Conservation (phyloP, 1,139 yeast genomes). For the Blastobotrys elegans region DNA sequence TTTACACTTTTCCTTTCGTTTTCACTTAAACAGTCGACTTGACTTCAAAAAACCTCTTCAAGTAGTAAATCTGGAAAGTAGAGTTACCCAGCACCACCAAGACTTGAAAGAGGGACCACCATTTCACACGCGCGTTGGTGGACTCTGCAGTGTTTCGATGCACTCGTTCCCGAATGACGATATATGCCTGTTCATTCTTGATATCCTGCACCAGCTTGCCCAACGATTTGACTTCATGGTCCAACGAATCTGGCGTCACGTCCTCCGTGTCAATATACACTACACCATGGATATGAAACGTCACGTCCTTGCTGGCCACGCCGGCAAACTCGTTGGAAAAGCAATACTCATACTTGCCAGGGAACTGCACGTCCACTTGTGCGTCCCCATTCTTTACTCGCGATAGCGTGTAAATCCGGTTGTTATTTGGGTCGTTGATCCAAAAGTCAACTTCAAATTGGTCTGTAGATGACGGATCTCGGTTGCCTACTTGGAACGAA, state of each 20-base stretch:
- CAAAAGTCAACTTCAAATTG: constrained; percentile 74
- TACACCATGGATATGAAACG: constrained; percentile 93
- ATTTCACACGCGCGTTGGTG: constrained; percentile 92
- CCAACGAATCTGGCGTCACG: constrained; percentile 76
- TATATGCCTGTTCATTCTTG: constrained; percentile 80
- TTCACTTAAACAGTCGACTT: constrained; percentile 79
- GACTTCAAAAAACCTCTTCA: constrained; percentile 93
- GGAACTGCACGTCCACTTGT: constrained; percentile 53
- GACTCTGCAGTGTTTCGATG: constrained; percentile 99
- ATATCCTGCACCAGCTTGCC: constrained; percentile 77
- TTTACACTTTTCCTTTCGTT: too few relatives aligned
- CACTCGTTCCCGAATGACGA: constrained; percentile 92
- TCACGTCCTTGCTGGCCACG: constrained; percentile 78
- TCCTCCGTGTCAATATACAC: constrained; percentile 82
- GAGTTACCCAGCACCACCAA: constrained; percentile 82
- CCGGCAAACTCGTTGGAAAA: constrained; percentile 80
- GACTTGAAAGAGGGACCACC: constrained; percentile 95
- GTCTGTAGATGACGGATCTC: constrained; percentile 72
- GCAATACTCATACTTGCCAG: constrained; percentile 84
- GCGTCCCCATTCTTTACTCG: constrained; percentile 81
- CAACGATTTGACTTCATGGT: constrained; percentile 74
- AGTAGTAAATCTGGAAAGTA: constrained; percentile 86
- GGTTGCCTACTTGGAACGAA: constrained; percentile 89
- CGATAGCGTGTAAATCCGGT: constrained; percentile 44
- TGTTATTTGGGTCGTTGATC: constrained; percentile 57